Conservation (phyloP, 2,329 filamentous ascomycete species). For the Coniochaeta pulveracea region DNA sequence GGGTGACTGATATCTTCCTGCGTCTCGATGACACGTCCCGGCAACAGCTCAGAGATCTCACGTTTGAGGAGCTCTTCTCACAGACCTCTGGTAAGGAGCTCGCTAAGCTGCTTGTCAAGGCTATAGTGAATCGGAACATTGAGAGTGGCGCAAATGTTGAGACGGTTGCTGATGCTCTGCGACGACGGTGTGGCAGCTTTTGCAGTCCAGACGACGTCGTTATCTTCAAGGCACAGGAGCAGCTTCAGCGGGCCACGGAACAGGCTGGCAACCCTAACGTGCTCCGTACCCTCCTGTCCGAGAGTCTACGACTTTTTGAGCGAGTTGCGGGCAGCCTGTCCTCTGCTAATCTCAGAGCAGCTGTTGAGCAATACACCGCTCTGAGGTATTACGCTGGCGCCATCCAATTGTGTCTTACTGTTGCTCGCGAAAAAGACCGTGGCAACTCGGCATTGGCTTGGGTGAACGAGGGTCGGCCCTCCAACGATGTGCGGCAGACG, state of each 20-base stretch:
- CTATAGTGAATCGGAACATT: conserved; percentile 96
- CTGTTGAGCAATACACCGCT: conserved; percentile 66
- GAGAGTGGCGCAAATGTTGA: conserved; percentile 95
- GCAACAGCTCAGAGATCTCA: conserved; percentile 62
- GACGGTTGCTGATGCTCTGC: conserved; percentile 88
- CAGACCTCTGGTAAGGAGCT: conserved; percentile 70
- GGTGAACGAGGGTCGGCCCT: conserved; percentile 73
- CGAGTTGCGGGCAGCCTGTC: conserved; percentile 78
- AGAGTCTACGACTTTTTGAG: conserved; percentile 80
- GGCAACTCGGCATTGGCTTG: conserved; percentile 77
- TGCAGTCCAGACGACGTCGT: conserved; percentile 95
- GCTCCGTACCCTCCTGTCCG: conserved; percentile 70
- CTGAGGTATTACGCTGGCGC: conserved; percentile 90
- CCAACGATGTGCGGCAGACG: conserved; percentile 54
- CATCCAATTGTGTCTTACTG: conserved; percentile 73
- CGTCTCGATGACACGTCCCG: conserved; percentile 61
- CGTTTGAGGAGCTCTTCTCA: conserved; percentile 81
- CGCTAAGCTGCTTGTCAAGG: conserved; percentile 89
- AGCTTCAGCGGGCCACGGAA: conserved; percentile 79
- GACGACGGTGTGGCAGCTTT: conserved; percentile 89
- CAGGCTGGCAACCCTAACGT: conserved; percentile 63
- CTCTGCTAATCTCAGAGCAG: conserved; percentile 66
- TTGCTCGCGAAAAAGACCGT: conserved; percentile 75
- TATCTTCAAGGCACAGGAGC: conserved; percentile 96
- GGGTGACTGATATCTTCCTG: conserved; percentile 75